Conservation (phyloP, 345 rosid species). For the Linum usitatissimum region DNA sequence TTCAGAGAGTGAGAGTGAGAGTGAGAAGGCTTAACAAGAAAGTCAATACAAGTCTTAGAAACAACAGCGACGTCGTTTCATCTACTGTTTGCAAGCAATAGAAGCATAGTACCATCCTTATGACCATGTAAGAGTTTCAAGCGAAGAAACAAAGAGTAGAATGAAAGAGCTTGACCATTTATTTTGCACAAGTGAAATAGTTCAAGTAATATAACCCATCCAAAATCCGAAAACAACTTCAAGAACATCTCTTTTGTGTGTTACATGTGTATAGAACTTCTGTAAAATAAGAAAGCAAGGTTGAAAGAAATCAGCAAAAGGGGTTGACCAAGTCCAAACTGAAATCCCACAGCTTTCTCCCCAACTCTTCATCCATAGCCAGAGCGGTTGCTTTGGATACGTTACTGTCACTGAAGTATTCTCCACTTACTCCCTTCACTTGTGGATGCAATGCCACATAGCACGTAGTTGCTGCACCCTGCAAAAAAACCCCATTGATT, state of each 20-base stretch:
- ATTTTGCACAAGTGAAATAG: neutral
- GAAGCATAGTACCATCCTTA: neutral
- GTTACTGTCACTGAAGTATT: neutral
- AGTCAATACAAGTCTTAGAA: no score
- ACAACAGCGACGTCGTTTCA: neutral
- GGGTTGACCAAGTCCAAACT: slow-evolving; percentile 1
- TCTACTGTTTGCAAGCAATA: neutral
- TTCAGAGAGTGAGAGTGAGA: no score
- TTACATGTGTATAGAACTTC: no score
- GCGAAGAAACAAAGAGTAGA: neutral
- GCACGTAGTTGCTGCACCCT: slow-evolving; percentile 79
- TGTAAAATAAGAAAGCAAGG: no score
- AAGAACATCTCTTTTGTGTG: no score
- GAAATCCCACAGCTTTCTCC: slow-evolving; percentile 1
- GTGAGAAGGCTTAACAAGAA: no score
- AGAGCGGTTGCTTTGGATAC: neutral
- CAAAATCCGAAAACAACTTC: no score
- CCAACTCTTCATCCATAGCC: neutral
- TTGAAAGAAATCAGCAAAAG: neutral
- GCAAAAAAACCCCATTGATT: slow-evolving; percentile 5
- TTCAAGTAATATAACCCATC: no score
- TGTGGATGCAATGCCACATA: slow-evolving; percentile 59
- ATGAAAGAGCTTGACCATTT: neutral
- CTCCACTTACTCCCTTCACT: slow-evolving; percentile 27
- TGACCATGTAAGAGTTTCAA: neutral